Evolutionary conservation across 768 basidiomycete species (phyloP).

Genomic region (Boletus subparvulus): DNA sequence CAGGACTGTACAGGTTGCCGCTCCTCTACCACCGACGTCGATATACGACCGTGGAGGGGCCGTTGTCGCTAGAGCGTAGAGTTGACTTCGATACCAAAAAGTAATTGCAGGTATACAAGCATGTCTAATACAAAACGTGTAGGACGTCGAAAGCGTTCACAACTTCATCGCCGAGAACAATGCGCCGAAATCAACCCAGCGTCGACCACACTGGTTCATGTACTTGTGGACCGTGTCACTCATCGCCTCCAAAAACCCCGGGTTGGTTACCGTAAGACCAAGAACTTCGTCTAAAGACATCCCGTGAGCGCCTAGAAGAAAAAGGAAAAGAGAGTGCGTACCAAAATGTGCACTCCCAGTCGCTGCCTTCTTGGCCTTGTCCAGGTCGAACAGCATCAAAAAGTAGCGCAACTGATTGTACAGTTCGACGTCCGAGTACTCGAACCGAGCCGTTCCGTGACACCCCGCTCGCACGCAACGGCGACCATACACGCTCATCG

Average conservation of each 20-base stretch:
- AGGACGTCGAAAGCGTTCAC: slow-evolving; percentile 25
- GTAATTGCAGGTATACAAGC: slow-evolving; percentile 2
- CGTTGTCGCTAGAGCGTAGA: not conserved
- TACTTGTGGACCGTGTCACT: slow-evolving; percentile 67
- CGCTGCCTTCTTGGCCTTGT: slow-evolving; percentile 56
- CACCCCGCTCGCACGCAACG: slow-evolving; percentile 58
- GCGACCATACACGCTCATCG: slow-evolving; percentile 90
- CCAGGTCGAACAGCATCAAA: slow-evolving; percentile 69
- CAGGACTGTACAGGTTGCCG: slow-evolving; percentile 42
- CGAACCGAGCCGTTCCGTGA: slow-evolving; percentile 7
- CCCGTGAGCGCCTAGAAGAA: not conserved
- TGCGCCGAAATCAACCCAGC: slow-evolving; percentile 80
- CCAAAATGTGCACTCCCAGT: slow-evolving; percentile 46
- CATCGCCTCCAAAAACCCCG: slow-evolving; percentile 51
- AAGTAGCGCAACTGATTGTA: slow-evolving; percentile 93
- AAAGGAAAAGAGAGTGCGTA: slow-evolving; percentile 22
- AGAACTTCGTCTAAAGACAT: slow-evolving; percentile 52
- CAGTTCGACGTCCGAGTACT: slow-evolving; percentile 83
- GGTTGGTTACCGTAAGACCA: slow-evolving; percentile 51
- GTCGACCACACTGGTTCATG: slow-evolving; percentile 81
- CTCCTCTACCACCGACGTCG: slow-evolving; percentile 62
- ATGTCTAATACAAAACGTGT: slow-evolving; percentile 4
- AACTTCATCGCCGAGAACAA: slow-evolving; percentile 84
- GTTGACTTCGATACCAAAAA: slow-evolving; percentile 7
- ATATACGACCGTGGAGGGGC: slow-evolving; percentile 51